Conservation (phyloP, 2,329 filamentous ascomycete species). For the Cadophora sp. region DNA sequence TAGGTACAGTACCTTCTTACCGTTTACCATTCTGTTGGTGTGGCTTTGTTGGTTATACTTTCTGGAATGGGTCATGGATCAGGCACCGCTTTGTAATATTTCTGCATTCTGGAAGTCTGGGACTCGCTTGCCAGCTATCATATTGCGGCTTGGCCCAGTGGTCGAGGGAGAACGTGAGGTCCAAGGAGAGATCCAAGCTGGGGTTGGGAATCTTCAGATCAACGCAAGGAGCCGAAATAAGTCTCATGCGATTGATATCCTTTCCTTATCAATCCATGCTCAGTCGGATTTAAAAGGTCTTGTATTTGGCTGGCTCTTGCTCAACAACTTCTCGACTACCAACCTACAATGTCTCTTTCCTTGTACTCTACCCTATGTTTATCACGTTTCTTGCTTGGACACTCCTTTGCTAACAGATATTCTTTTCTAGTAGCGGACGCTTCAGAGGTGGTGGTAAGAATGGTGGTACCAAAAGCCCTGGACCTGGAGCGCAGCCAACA, state of each 20-base stretch:
- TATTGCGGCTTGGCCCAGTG: background rate
- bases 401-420: slow-evolving; percentile 37
- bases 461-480: slow-evolving; percentile 59
- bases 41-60: slow-evolving; percentile 9
- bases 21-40: slow-evolving; percentile 6
- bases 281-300: background rate
- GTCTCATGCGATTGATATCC: background rate
- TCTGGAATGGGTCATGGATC: background rate
- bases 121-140: background rate
- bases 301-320: background rate
- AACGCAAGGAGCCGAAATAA: background rate
- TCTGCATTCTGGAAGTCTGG: background rate
- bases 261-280: background rate
- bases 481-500: slow-evolving; percentile 54
- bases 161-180: background rate
- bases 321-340: background rate
- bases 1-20: slow-evolving; percentile 38
- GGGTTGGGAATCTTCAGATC: background rate
- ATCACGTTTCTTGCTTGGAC: slow-evolving; percentile 3
- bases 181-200: background rate
- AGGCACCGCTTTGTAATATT: background rate
- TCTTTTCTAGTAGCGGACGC: slow-evolving; percentile 58
- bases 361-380: background rate
- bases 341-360: background rate
- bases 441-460: slow-evolving; percentile 63